These are phyloP conservation scores for Gloeopeniophorella convolvens DNA, from an alignment of 768 basidiomycete species.

Conservation along the genomic window DNA sequence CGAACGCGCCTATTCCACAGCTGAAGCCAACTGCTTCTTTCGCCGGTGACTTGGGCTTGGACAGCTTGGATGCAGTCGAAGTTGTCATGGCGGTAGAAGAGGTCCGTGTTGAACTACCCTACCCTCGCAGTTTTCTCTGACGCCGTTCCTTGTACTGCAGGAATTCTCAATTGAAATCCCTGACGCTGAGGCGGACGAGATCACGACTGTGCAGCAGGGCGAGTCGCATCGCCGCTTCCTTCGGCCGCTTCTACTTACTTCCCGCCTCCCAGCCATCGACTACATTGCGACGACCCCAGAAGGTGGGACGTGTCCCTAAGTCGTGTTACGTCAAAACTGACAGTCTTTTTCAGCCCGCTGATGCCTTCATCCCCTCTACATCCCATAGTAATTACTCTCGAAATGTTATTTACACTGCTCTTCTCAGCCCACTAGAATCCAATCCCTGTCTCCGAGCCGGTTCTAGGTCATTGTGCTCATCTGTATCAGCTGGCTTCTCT, in stretches of 20 bases:
- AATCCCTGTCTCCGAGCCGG: background rate
- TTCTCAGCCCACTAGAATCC: background rate
- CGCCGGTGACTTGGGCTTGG: slow-evolving; percentile 79
- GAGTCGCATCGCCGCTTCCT: slow-evolving; percentile 24
- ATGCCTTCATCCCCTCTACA: slow-evolving; percentile 2
- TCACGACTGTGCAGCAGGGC: slow-evolving; percentile 91
- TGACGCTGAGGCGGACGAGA: slow-evolving; percentile 92
- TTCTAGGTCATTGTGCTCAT: no score
- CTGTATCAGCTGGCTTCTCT: no score
- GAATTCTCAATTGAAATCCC: slow-evolving; percentile 98
- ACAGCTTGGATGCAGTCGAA: slow-evolving; percentile 95
- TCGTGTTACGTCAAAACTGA: no score
- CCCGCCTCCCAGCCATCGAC: slow-evolving; percentile 65
- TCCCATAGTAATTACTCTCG: background rate
- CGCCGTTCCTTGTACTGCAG: slow-evolving; percentile 34
- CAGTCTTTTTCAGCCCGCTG: slow-evolving; percentile 5
- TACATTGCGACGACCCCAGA: slow-evolving; percentile 92
- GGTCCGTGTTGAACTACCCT: slow-evolving; percentile 32
- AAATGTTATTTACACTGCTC: background rate
- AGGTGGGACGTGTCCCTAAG: no score
- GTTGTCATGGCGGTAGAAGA: slow-evolving; percentile 99
- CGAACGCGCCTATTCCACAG: slow-evolving; percentile 32
- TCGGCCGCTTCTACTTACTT: slow-evolving; percentile 10
- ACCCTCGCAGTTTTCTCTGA: slow-evolving; percentile 6
- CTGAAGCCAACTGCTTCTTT: slow-evolving; percentile 62